phyloP scores from a whole-genome alignment of 139 green algal genomes.

The Haematococcus sp. region DNA sequence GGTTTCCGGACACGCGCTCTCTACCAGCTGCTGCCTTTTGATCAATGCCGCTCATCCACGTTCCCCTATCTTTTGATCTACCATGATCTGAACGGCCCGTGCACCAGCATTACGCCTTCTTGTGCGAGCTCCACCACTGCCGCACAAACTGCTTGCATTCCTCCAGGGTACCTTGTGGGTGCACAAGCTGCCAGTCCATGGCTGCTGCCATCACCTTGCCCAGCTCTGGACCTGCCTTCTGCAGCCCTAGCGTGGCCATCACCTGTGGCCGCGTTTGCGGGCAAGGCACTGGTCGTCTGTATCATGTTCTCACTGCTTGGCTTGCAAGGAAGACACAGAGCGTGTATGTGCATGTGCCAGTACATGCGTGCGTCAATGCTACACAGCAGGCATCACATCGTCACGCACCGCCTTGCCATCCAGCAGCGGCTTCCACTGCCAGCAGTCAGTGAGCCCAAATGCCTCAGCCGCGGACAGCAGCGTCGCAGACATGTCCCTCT shows the following conservation, averaged over 20 bases:
- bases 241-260: slow-evolving; percentile 50
- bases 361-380: no score
- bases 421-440: slow-evolving; percentile 69
- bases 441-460: slow-evolving; percentile 61
- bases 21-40: no score
- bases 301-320: background rate
- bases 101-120: no score
- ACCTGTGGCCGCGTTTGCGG: slow-evolving; percentile 35
- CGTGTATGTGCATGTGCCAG: no score
- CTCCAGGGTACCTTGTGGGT: slow-evolving; percentile 53
- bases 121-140: background rate
- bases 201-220: slow-evolving; percentile 50
- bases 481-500: no score
- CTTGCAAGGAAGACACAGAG: no score
- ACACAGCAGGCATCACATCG: background rate
- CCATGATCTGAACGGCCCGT: no score
- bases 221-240: slow-evolving; percentile 57
- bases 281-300: background rate
- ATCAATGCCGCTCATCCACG: no score
- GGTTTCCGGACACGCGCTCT: no score
- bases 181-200: slow-evolving; percentile 74
- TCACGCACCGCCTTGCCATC: slow-evolving; percentile 58
- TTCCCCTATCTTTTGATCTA: no score
- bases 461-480: slow-evolving; percentile 44
- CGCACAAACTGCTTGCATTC: slow-evolving; percentile 27